A percentile compares a stretch with the other conserved stretches of the same genome.
Evolutionary conservation across 352 stramenopile genomes (phyloP).

Genomic region (Pythium aristosporum): DNA sequence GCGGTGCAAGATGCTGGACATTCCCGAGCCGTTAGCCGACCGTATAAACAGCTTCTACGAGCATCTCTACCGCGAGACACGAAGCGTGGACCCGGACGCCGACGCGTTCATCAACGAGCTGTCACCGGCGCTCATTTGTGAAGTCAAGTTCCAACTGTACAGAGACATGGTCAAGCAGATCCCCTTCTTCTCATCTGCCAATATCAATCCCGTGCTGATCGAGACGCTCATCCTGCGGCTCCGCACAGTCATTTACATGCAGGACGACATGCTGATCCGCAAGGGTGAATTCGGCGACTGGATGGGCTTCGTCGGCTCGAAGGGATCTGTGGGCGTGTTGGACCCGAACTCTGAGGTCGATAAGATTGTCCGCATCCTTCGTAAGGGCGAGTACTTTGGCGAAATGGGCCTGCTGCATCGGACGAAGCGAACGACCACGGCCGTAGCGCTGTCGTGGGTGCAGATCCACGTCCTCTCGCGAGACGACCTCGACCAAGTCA

Average conservation of each 20-base stretch:
- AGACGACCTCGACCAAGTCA: constrained; percentile 63
- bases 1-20: constrained; percentile 64
- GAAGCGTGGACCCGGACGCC: constrained; percentile 55
- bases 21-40: constrained; percentile 44
- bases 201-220: constrained; percentile 67
- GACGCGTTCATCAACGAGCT: constrained; percentile 81
- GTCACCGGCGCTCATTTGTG: constrained; percentile 65
- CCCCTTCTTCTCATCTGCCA: constrained; percentile 62
- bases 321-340: constrained; percentile 62
- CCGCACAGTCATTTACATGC: constrained; percentile 79
- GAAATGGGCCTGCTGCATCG: constrained; percentile 74
- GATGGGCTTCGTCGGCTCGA: constrained; percentile 82
- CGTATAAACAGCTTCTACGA: constrained; percentile 75
- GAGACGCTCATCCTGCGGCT: constrained; percentile 74
- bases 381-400: constrained; percentile 77
- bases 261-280: constrained; percentile 74
- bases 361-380: constrained; percentile 67
- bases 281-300: constrained; percentile 80
- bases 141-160: constrained; percentile 80
- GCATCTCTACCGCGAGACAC: constrained; percentile 67
- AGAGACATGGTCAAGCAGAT: constrained; percentile 79
- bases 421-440: constrained; percentile 62
- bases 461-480: constrained; percentile 74
- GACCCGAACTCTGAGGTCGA: constrained; percentile 43
- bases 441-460: constrained; percentile 70